Evolutionary conservation across 441 rosid genomes (phyloP), one percentile per base, ranked within the genome.

Genomic region (Bruguiera hainesii): DNA sequence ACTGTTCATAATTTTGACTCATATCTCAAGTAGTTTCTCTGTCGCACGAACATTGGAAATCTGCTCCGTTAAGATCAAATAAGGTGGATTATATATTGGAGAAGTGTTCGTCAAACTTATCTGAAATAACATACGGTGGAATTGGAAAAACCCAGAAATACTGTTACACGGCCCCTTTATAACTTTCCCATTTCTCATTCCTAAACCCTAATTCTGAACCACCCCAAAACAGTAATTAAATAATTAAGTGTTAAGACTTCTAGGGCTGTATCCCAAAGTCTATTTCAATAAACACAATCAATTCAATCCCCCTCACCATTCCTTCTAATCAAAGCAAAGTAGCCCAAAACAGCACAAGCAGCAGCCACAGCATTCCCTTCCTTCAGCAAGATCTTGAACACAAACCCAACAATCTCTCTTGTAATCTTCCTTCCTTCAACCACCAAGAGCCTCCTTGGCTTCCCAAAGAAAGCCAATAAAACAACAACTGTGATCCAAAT

Each of bases 401-500:
- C 90, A 76, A 73, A 82, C 60, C 83, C 89, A 64, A 85, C 65
- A 63, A 91, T 88, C 69, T 91, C 98, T 69, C 70, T 81, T 0
- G 98, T 90, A 37, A 92, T 88, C 74, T 89, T 92, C 64, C 91
- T 84, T 23, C 89, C 96, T 78, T 92, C 98, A 35, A 87, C 74
- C 60, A 94, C 86, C 82, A 94, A 78, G 33, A 74, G 69, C 81
- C 80, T 83, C 61, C 81, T 88, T 5, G 97, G 91, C 75, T 91
- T 94, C 72, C 98, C 97, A 63, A 85, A 94, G 79, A 94, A 94
- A 31, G 97, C 86, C 53, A 94, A 81, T 75, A 94, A 61, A 29
- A 91, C 98, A 78, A 94, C 85, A n/a, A 91, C 75, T 2, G 92
- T 75, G 56, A 94, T 94, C 98, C 98, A 91, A 19, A 82, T 89